phyloP scores from a whole-genome alignment of 2,329 filamentous ascomycete species.

The Mycosphaerelloides madeirae region DNA sequence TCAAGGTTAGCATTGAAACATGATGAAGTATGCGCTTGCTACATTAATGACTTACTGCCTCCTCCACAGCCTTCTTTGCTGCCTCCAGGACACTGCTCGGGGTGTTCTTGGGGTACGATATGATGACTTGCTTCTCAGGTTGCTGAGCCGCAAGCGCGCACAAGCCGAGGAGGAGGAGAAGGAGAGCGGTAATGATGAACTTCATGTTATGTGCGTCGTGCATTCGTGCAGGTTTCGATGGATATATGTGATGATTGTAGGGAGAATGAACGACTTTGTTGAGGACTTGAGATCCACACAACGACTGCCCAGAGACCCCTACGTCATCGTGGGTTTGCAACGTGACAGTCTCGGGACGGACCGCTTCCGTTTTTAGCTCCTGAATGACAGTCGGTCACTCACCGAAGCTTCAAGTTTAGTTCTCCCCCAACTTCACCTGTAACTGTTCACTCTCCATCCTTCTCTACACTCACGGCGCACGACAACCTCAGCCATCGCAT shows the following conservation, averaged over 20 bases:
- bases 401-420: too few relatives aligned
- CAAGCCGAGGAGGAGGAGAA: conserved; percentile 19
- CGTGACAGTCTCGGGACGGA: too few relatives aligned
- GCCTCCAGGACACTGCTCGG: conserved; percentile 63
- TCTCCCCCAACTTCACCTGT: too few relatives aligned
- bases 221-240: background rate
- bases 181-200: conserved; percentile 22
- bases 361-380: too few relatives aligned
- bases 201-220: conserved; percentile 25
- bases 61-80: conserved; percentile 54
- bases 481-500: too few relatives aligned
- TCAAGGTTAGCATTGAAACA: conserved; percentile 14
- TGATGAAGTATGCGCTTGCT: background rate
- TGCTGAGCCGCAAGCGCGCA: conserved; percentile 17
- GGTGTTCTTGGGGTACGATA: conserved; percentile 69
- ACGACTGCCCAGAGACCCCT: too few relatives aligned
- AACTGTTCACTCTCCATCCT: too few relatives aligned
- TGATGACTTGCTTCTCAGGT: conserved; percentile 67
- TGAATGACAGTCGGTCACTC: too few relatives aligned
- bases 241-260: background rate
- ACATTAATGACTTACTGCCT: conserved; percentile 31
- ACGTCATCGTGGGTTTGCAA: too few relatives aligned
- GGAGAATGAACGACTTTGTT: too few relatives aligned
- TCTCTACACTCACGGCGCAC: too few relatives aligned
- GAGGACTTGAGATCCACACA: too few relatives aligned